phyloP scores from a whole-genome alignment of 768 basidiomycete species.

The Rubroboletus satanas region DNA sequence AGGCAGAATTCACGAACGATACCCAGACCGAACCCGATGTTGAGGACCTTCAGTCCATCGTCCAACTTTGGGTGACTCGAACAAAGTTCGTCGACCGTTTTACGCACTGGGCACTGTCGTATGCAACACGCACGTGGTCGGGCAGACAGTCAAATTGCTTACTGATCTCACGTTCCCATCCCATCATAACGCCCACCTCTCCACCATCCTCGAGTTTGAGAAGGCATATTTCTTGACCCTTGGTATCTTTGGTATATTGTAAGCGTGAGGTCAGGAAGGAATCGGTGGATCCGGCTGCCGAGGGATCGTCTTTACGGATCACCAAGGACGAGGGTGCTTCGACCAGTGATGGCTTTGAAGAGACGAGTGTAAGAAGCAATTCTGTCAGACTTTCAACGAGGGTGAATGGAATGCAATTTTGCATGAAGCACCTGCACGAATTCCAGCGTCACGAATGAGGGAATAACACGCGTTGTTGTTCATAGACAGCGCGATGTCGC shows the following conservation, averaged over 20 bases:
- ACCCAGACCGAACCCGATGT: conserved; percentile 92
- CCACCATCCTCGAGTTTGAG: conserved; percentile 56
- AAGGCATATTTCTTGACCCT: conserved; percentile 82
- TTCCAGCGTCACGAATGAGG: conserved; percentile 85
- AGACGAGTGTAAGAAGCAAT: conserved; percentile 63
- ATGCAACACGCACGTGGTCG: conserved; percentile 8
- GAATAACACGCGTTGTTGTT: conserved; percentile 74
- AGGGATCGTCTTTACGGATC: conserved; percentile 48
- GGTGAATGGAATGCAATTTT: conserved; percentile 1
- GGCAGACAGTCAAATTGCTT: conserved; percentile 17
- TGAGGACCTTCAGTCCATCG: conserved; percentile 64
- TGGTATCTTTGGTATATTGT: conserved; percentile 60
- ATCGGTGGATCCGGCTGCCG: conserved; percentile 58
- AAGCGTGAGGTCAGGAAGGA: conserved; percentile 71
- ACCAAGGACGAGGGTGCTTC: conserved; percentile 33
- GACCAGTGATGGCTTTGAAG: conserved; percentile 37
- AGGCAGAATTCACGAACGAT: conserved; percentile 50
- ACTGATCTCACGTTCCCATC: conserved; percentile 90
- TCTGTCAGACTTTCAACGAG: conserved; percentile 40
- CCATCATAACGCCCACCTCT: conserved; percentile 99
- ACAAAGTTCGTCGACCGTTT: conserved; percentile 69
- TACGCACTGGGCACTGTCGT: conserved; percentile 51
- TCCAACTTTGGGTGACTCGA: conserved; percentile 43
- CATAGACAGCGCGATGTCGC: conserved; percentile 84
- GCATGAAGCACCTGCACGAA: conserved; percentile 68